Evolutionary conservation across 768 basidiomycete species (phyloP), one percentile per base, ranked within the genome.

Genomic region (Xanthoconium purpureum): DNA sequence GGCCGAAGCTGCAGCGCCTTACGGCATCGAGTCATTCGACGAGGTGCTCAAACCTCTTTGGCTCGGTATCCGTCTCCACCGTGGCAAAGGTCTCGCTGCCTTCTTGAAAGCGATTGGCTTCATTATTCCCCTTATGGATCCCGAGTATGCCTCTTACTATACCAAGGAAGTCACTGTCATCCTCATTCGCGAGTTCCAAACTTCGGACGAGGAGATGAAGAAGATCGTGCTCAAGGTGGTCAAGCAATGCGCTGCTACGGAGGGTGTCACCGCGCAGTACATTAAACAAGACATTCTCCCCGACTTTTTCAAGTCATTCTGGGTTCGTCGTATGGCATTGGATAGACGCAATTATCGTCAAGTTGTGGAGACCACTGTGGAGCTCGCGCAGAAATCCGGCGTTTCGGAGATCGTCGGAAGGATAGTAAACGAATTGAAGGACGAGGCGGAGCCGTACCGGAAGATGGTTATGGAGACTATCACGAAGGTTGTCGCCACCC

Each of bases 391-490:
- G 69, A 99, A 99, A 74, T 81, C 94, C 0, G 97, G 97, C 12
- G 97, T 98, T 2, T 83, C 95, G 9, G 96, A 98, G 74, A 98
- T 99, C 56, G 93, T 98, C 28, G 91, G 93, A 7, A 75, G 86
- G 54, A 81, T 89, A 60, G 87, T 87, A 44, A 82, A 83, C 54
- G 84, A 83, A 58, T 65, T 85, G 56, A 85, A 85, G 71, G 77
- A 77, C 48, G 76, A 76, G 36, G 70, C 71, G 0, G 91, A 94
- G 73, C 91, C 91, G 5, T 94, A 92, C 75, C 79, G 94, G 61
- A 98, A 98, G 82, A 99, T 99, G 97, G 94, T 97, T 13, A 99
- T 99, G 97, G 97, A 99, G 77, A 98, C 97, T 0, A 97, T 98
- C 63, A 98, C 94, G 20, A 96, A 97, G 71, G 97, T 99, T 46